Evolutionary conservation across 345 rosid species (phyloP).

Genomic region (Angophora floribunda): DNA sequence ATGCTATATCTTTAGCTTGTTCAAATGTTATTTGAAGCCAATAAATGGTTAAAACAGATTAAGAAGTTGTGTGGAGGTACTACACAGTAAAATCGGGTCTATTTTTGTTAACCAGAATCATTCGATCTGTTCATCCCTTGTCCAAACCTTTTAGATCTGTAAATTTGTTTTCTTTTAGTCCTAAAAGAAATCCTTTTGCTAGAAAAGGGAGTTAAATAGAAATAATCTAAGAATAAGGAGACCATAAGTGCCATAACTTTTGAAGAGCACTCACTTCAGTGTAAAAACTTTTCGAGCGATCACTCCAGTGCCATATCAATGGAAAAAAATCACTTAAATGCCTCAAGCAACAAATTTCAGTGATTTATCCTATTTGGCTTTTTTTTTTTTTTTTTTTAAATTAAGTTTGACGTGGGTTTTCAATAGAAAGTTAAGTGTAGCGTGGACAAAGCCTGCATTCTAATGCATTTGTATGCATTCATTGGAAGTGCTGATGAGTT

Average conservation of each 20-base stretch:
- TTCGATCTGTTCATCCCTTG: neutral
- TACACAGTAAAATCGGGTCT: neutral
- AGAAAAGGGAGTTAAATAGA: neutral
- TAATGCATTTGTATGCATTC: neutral
- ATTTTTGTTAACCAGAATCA: neutral
- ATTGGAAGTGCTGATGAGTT: neutral
- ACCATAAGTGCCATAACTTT: neutral
- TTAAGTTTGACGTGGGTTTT: neutral
- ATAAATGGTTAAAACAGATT: neutral
- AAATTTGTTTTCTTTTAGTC: neutral
- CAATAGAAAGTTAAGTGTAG: neutral
- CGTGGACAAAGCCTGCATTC: neutral
- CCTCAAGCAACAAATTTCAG: neutral
- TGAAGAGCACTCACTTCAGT: neutral
- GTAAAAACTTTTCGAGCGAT: neutral
- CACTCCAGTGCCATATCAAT: neutral
- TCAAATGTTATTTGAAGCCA: neutral
- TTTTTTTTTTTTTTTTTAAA: neutral
- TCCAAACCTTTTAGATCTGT: neutral
- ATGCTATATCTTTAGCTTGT: neutral
- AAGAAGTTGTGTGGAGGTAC: neutral
- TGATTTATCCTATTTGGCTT: neutral
- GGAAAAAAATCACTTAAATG: neutral
- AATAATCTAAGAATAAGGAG: neutral
- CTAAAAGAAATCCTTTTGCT: neutral